Percentiles rank a stretch among this genome's conserved stretches.
Evolutionary conservation across 176 grass and related monocot species (phyloP).

Genomic region (Panicum miliaceum): DNA sequence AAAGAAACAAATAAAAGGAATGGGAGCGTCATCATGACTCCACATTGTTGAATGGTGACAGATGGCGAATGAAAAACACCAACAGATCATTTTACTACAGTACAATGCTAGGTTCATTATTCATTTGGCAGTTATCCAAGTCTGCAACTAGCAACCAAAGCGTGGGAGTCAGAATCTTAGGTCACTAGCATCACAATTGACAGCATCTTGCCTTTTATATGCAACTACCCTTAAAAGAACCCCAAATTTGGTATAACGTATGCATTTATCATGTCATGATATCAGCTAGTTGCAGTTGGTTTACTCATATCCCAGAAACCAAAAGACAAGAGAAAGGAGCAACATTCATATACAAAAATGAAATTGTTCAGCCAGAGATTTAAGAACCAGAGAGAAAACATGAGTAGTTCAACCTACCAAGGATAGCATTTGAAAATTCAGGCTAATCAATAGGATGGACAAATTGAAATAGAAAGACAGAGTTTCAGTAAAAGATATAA

Average conservation of each 20-base stretch:
- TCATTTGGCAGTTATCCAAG: background rate
- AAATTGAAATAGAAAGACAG: background rate
- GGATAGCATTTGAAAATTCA: slow-evolving; percentile 10
- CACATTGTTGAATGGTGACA: background rate
- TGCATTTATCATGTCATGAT: background rate
- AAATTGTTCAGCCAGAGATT: background rate
- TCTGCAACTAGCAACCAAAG: slow-evolving; percentile 16
- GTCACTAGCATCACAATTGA: background rate
- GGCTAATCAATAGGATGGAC: background rate
- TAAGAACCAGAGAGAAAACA: background rate
- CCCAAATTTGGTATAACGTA: background rate
- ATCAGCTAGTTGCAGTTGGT: background rate
- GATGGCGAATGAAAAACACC: background rate
- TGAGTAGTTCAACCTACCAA: slow-evolving; percentile 11
- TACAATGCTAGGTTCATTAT: slow-evolving; percentile 1
- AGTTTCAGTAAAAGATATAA: background rate
- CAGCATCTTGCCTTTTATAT: background rate
- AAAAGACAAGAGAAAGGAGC: background rate
- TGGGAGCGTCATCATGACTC: background rate
- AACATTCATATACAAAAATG: slow-evolving; percentile 11
- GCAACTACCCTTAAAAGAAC: background rate
- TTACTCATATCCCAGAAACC: background rate
- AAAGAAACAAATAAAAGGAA: background rate
- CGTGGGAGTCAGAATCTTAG: background rate
- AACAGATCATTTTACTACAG: slow-evolving; percentile 8